Conservation (phyloP, 1,284 basidiomycete genomes). For the Vanrija sp. region DNA sequence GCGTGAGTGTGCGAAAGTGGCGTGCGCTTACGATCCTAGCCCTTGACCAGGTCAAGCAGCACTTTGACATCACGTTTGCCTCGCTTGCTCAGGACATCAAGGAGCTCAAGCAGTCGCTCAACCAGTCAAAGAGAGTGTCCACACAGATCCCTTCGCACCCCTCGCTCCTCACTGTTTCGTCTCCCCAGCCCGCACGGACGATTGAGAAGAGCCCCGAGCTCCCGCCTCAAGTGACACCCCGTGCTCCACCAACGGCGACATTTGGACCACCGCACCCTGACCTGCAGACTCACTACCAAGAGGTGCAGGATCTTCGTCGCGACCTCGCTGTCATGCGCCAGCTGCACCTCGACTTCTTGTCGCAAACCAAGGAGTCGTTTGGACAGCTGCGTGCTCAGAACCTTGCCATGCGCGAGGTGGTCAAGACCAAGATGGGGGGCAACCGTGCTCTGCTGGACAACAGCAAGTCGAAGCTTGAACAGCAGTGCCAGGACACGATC, state of each 20-base stretch:
- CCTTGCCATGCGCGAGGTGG: constrained; percentile 76
- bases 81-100: constrained; percentile 84
- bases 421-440: constrained; percentile 75
- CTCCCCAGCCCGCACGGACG: constrained; percentile 1
- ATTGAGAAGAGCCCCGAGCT: not conserved
- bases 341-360: constrained; percentile 87
- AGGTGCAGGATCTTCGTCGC: constrained; percentile 85
- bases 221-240: constrained; percentile 9
- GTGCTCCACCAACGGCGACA: constrained; percentile 6
- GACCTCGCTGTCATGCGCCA: constrained; percentile 92
- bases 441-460: constrained; percentile 84
- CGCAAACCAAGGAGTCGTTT: constrained; percentile 80
- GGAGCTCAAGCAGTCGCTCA: constrained; percentile 67
- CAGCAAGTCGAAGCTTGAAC: constrained; percentile 85
- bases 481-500: constrained; percentile 80
- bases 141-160: constrained; percentile 45
- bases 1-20: constrained; percentile 60
- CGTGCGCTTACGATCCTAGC: constrained; percentile 54
- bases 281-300: constrained; percentile 86
- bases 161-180: constrained; percentile 27
- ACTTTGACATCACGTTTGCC: constrained; percentile 87
- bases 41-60: constrained; percentile 96
- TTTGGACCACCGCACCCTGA: constrained; percentile 53
- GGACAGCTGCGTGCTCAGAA: constrained; percentile 74
- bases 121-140: constrained; percentile 51